Conservation (phyloP, 768 basidiomycete species). For the Phlebiopsis gigantea region DNA sequence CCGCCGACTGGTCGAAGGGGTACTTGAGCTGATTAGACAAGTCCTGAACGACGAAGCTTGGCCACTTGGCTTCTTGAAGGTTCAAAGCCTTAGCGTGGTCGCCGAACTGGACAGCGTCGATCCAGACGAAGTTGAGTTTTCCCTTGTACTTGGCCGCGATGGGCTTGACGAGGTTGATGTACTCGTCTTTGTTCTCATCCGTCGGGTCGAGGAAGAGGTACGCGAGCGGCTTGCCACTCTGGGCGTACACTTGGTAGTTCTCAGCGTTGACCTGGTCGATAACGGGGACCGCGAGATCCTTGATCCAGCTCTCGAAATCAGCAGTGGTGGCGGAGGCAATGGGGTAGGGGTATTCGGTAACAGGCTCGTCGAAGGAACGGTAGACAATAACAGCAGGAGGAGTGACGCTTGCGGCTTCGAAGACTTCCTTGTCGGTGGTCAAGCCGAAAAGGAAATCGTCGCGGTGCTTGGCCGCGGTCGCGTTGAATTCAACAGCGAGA, state of each 20-base stretch:
- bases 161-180: constrained; percentile 66
- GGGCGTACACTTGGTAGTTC: constrained; percentile 84
- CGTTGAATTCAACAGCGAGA: constrained; percentile 69
- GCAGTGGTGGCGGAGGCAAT: constrained; percentile 45
- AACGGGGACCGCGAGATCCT: constrained; percentile 79
- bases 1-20: constrained; percentile 69
- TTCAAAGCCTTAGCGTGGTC: constrained; percentile 96
- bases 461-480: constrained; percentile 79
- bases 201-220: constrained; percentile 92
- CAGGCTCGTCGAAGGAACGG: constrained; percentile 87
- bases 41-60: constrained; percentile 91
- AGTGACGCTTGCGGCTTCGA: constrained; percentile 65
- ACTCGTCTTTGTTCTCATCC: constrained; percentile 53
- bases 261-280: constrained; percentile 92
- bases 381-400: constrained; percentile 88
- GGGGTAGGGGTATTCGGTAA: constrained; percentile 61
- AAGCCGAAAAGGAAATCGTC: constrained; percentile 93
- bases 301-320: constrained; percentile 73
- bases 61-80: constrained; percentile 83
- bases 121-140: constrained; percentile 96
- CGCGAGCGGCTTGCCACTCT: constrained; percentile 80
- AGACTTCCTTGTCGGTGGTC: constrained; percentile 63
- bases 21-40: constrained; percentile 81
- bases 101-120: constrained; percentile 90
- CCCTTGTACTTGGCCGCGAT: constrained; percentile 78